phyloP scores from a whole-genome alignment of 352 stramenopile genomes.

The Peronospora belbahrii region DNA sequence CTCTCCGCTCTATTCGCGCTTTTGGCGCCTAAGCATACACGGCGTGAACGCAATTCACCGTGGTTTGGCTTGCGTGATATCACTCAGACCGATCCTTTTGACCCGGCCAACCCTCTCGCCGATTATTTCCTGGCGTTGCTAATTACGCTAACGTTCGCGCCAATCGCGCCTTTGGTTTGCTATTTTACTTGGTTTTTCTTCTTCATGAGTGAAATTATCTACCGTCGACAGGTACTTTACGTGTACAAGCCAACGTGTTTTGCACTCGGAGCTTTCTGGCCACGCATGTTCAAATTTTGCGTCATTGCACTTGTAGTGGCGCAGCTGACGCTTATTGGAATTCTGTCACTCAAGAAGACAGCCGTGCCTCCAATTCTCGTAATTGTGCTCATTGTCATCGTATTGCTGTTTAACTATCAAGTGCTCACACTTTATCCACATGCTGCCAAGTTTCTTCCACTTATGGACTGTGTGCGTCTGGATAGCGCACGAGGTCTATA shows the following conservation, averaged over 20 bases:
- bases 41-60: conserved; percentile 37
- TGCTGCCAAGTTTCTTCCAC: conserved; percentile 49
- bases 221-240: conserved; percentile 57
- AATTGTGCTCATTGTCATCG: conserved; percentile 27
- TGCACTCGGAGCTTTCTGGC: conserved; percentile 66
- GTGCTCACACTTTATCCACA: conserved; percentile 45
- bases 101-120: conserved; percentile 47
- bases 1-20: conserved; percentile 43
- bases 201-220: conserved; percentile 54
- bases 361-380: conserved; percentile 24
- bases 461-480: conserved; percentile 49
- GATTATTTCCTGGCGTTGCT: conserved; percentile 65
- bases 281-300: conserved; percentile 66
- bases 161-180: conserved; percentile 69
- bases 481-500: conserved; percentile 33
- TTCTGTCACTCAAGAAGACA: conserved; percentile 75
- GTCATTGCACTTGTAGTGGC: conserved; percentile 63
- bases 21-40: conserved; percentile 54
- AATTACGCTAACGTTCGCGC: conserved; percentile 67
- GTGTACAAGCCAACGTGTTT: conserved; percentile 58
- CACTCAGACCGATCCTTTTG: conserved; percentile 44
- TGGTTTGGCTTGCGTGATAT: conserved; percentile 56
- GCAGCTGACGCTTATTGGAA: conserved; percentile 66
- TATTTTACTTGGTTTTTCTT: conserved; percentile 77
- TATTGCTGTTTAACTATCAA: conserved; percentile 62